phyloP scores from a whole-genome alignment of 257 asterid genomes.

The Gynochthodes officinalis region DNA sequence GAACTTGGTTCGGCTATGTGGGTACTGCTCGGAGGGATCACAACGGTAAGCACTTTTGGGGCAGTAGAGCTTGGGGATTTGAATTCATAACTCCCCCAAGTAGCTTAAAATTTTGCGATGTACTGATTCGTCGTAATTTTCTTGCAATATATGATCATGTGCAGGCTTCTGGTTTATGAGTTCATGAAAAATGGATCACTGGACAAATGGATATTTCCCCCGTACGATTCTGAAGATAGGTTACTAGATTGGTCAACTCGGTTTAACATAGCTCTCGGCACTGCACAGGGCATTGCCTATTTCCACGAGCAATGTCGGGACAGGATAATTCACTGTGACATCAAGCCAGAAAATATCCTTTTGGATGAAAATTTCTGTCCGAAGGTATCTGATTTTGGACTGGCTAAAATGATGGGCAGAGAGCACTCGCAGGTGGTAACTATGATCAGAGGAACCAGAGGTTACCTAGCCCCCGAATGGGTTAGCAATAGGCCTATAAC shows the following conservation, averaged over 20 bases:
- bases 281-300: constrained; percentile 88
- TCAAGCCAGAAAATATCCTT: constrained; percentile 88
- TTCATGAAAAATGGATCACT: constrained; percentile 88
- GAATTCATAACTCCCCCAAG: background rate
- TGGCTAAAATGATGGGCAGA: constrained; percentile 92
- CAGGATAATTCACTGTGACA: constrained; percentile 85
- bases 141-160: constrained; percentile 2
- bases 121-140: background rate
- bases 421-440: constrained; percentile 85
- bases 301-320: constrained; percentile 92
- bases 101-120: too few relatives aligned
- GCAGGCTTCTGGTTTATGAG: constrained; percentile 91
- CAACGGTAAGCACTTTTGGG: constrained; percentile 38
- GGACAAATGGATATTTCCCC: constrained; percentile 84
- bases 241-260: constrained; percentile 74
- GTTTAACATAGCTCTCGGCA: constrained; percentile 64
- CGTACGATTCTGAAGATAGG: constrained; percentile 36
- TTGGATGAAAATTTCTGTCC: constrained; percentile 80
- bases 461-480: constrained; percentile 90
- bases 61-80: too few relatives aligned
- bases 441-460: constrained; percentile 84
- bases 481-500: constrained; percentile 83
- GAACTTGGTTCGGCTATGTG: constrained; percentile 81
- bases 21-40: constrained; percentile 77
- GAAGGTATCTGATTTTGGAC: constrained; percentile 89